Evolutionary conservation across 2,329 filamentous ascomycete species (phyloP).

Genomic region (Aspergillus clavatus): DNA sequence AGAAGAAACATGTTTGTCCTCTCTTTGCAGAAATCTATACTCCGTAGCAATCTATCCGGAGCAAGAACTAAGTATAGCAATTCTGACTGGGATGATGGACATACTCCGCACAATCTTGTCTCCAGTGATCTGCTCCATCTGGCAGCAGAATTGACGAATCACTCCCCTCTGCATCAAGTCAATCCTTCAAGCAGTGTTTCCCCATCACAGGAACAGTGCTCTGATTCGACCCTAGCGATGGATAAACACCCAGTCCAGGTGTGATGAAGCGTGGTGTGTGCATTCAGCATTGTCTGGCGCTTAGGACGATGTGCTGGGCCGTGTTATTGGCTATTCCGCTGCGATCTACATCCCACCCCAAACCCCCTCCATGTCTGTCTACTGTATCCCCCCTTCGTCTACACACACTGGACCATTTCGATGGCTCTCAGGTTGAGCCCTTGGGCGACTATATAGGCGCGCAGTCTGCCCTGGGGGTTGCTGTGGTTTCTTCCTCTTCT

Average conservation of each 20-base stretch:
- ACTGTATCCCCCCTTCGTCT: background rate
- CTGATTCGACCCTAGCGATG: background rate
- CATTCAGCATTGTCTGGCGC: background rate
- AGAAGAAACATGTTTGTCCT: too few species aligned
- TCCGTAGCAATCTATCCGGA: too few species aligned
- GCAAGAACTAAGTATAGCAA: too few species aligned
- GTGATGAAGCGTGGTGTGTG: background rate
- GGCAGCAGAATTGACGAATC: too few species aligned
- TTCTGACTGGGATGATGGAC: too few species aligned
- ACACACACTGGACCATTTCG: background rate
- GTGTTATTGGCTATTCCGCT: background rate
- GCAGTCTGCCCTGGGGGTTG: constrained; percentile 14
- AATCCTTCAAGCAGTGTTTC: background rate
- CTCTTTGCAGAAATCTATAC: too few species aligned
- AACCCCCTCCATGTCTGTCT: background rate
- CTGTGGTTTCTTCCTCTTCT: constrained; percentile 13
- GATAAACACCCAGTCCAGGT: background rate
- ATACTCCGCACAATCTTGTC: too few species aligned
- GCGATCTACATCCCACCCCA: background rate
- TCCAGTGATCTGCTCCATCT: too few species aligned
- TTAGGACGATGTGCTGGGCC: background rate
- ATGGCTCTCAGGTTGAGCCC: background rate
- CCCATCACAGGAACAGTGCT: background rate
- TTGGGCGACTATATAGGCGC: constrained; percentile 33
- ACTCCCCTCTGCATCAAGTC: too few species aligned